These are phyloP conservation scores for Stephania japonica DNA, from an alignment of 164 flowering plant genomes.

Conservation along the genomic window DNA sequence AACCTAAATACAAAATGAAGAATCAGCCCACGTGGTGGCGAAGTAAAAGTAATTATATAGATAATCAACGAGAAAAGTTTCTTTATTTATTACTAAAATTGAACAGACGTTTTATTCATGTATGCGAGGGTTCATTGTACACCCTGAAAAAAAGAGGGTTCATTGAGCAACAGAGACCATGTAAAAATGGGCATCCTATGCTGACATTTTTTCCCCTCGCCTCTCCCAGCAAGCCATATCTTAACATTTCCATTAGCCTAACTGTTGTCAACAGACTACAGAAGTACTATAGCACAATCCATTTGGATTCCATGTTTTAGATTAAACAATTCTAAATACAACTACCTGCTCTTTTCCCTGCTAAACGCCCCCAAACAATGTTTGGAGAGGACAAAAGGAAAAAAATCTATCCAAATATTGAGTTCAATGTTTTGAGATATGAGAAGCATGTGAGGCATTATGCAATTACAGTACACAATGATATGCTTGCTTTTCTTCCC, in stretches of 20 bases:
- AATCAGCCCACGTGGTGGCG: too few species aligned
- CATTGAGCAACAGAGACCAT: background rate
- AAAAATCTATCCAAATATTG: background rate
- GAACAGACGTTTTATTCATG: background rate
- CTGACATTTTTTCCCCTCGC: background rate
- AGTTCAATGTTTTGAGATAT: background rate
- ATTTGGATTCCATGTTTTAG: background rate
- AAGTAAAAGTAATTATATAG: too few species aligned
- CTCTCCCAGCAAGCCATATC: background rate
- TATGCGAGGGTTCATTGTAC: background rate
- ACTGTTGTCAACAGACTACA: background rate
- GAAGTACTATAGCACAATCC: background rate
- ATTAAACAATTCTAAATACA: background rate
- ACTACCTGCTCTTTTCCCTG: background rate
- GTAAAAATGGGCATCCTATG: background rate
- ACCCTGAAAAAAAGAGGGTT: too few species aligned
- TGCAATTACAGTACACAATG: conserved; percentile 4
- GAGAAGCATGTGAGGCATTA: background rate
- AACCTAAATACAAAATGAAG: too few species aligned
- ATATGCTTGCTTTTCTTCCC: background rate
- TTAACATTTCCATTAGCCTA: background rate
- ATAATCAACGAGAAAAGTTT: too few species aligned
- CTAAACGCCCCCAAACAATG: background rate
- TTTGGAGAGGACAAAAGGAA: background rate
- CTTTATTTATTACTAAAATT: too few species aligned